These are phyloP conservation scores for Xylaria bambusicola DNA, from an alignment of 495 filamentous ascomycete species.

Conservation along the genomic window DNA sequence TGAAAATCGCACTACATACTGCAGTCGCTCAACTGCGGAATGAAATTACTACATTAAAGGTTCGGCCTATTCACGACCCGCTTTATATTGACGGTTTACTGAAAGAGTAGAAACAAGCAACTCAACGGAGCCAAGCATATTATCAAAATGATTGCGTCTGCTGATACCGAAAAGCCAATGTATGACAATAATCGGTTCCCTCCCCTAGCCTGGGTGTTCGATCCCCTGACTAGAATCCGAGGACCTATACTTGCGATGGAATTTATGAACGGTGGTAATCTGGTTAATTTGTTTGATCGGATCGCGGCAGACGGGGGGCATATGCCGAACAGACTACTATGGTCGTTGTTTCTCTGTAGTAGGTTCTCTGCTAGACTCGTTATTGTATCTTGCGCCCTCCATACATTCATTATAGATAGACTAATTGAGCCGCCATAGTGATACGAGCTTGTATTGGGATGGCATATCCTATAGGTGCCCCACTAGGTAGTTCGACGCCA, in stretches of 20 bases:
- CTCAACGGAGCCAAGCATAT: background rate
- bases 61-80: background rate
- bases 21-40: no score
- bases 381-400: background rate
- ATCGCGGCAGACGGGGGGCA: background rate
- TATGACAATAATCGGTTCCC: background rate
- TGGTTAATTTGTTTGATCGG: background rate
- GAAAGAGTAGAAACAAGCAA: background rate
- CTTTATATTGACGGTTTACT: background rate
- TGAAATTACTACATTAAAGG: background rate
- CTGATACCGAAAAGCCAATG: background rate
- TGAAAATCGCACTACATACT: no score
- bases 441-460: background rate
- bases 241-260: background rate
- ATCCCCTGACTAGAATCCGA: background rate
- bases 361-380: background rate
- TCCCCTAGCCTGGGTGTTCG: background rate
- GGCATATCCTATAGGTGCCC: background rate
- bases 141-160: background rate
- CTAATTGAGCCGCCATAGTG: background rate
- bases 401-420: background rate
- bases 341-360: background rate
- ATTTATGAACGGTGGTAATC: background rate
- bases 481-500: background rate
- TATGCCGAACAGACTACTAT: background rate